phyloP scores from a whole-genome alignment of 1,284 basidiomycete genomes.

The Phellopilus nigrolimitatus region DNA sequence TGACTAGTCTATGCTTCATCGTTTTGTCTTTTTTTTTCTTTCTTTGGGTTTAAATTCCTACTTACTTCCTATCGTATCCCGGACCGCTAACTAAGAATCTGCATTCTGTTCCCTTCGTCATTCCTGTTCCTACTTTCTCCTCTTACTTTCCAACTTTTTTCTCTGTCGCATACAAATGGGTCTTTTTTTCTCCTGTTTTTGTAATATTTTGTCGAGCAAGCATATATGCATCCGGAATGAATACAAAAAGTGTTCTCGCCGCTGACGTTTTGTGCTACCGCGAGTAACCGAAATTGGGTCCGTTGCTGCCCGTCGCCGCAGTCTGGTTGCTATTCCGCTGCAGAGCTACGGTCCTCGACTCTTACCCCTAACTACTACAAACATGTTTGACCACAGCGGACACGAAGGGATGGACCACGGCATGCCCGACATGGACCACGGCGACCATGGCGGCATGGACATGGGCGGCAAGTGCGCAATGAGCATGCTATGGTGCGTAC shows the following conservation, averaged over 20 bases:
- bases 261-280: no score
- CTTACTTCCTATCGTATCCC: not conserved
- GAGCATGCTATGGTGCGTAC: constrained; percentile 64
- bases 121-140: not conserved
- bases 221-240: no score
- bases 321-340: no score
- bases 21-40: not conserved
- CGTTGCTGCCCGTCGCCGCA: no score
- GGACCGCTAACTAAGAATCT: no score
- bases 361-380: constrained; percentile 4
- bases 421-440: constrained; percentile 42
- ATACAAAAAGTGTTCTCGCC: no score
- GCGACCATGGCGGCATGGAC: constrained; percentile 47
- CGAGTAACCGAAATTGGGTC: no score
- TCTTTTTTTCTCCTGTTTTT: no score
- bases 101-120: not conserved
- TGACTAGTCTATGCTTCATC: not conserved
- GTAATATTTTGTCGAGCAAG: no score
- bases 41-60: not conserved
- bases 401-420: constrained; percentile 35
- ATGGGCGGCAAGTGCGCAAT: constrained; percentile 49
- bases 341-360: not conserved
- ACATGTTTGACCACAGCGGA: constrained; percentile 37
- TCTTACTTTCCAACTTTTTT: not conserved
- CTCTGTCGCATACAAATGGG: not conserved